Base-by-base conservation (phyloP, 352 stramenopile species). In the Saprolegnia parasitica region DNA sequence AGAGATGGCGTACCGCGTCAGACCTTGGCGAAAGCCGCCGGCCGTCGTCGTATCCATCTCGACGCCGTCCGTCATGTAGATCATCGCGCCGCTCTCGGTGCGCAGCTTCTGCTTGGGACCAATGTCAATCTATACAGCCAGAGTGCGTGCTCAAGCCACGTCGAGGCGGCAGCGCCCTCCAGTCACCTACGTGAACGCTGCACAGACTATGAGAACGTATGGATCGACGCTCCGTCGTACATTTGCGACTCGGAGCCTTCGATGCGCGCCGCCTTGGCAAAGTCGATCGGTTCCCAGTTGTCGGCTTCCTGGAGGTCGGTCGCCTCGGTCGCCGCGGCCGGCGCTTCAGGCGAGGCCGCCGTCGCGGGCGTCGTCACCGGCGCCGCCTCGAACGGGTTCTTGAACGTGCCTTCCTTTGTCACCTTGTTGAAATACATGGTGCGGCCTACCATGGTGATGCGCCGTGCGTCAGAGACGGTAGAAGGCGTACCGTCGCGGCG, bases 21-120 rank as follows among this genome's bases (percentile, higher is more conserved):
- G 79, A 24, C 88, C 91, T 70, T 92, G 77, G 9, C 89, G 84
- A 37, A 97, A 76, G 4, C 91, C 94, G n/a, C 89, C 93, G n/a
- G 89, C 91, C 9, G 88, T 96, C 0, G 81, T 93, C 37, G 89
- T 97, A 52, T 96, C 82, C 85, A 98, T 96, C 35, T 90, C 78
- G 8, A 98, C 83, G 32, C 89, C 89, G 39, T 98, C 81, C 8
- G 91, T 98, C 93, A 98, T 98, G 78, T 97, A 98, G 54, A 98
- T 89, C 87, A 98, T 97, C 18, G 93, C 88, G 8, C 93, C 93
- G 16, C 81, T 96, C 74, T 98, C 93, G 6, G 93, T 92, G 37
- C 95, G 81, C 39, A 98, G 74, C 29, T 93, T 90, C 77, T 98
- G 90, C 42, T 96, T 86, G 24, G 87, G 87, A 74, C 93, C 77